Evolutionary conservation across 345 rosid species (phyloP), one percentile per base, ranked within the genome.

Genomic region (Populus nigra): DNA sequence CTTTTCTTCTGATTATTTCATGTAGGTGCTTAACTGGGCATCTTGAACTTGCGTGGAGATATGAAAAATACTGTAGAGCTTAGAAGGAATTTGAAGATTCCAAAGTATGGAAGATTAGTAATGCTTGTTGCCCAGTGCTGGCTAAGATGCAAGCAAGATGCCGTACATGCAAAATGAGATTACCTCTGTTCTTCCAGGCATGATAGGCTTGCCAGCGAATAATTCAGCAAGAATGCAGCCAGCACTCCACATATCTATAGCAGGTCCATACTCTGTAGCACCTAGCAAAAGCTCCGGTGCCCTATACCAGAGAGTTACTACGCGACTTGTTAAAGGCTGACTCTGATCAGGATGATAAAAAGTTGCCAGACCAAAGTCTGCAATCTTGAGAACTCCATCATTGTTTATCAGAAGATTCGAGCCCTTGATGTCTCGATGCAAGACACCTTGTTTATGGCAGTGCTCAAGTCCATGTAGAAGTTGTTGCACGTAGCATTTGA

Each of bases 161-260:
- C 29, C 36, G 41, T 31, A 20, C 27, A 33, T 20, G 29, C 50
- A n/a, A 5, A 71, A 68, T 20, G 71, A 72, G 65, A 49, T 12
- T 81, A 93, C 97, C 94, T 96, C 97, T 41, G 99, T 96, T 87
- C 98, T 91, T 82, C 97, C 97, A 1, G 99, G 95, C 97, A 96
- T 89, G 73, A 92, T 94, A 73, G 95, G 99, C 80, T 92, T 92
- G 67, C 99, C 97, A 0, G 90, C 88, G 80, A 83, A 91, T 75
- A 94, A 81, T 79, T 96, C 98, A 8, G 95, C 98, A 47, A 92
- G 84, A 74, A 96, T 94, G 77, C 99, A 96, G 29, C 99, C 98
- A 7, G 85, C 86, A 35, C 98, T 96, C 97, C 99, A 96, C 75
- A 96, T 77, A 84, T 96, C 99, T 67, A 96, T 88, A 73, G 88